Evolutionary conservation across 495 filamentous ascomycete genomes (phyloP).

Genomic region (Aspergillus carlsbadensis): DNA sequence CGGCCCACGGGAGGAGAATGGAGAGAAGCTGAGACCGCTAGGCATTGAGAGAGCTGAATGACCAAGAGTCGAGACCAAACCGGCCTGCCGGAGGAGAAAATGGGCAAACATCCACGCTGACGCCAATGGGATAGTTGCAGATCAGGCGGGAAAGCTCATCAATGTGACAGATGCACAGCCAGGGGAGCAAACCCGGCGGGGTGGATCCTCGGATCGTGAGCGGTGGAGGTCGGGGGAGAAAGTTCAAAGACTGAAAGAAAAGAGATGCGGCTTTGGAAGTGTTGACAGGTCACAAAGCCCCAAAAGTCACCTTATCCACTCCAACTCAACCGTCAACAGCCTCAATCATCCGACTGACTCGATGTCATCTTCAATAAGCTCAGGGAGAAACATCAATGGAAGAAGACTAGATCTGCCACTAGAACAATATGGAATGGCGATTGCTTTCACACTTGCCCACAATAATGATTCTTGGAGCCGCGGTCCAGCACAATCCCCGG

Average conservation of each 20-base stretch:
- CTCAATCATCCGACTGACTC: too few species aligned
- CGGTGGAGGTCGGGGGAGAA: background rate
- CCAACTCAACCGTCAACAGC: too few species aligned
- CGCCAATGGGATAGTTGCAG: constrained; percentile 6
- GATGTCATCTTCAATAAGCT: too few species aligned
- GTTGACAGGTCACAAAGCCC: constrained; percentile 1
- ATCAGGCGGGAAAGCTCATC: background rate
- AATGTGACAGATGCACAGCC: constrained; percentile 18
- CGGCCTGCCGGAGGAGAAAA: background rate
- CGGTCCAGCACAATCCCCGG: too few species aligned
- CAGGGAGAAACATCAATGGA: too few species aligned
- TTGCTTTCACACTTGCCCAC: too few species aligned
- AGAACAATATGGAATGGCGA: too few species aligned
- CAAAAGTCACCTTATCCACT: background rate
- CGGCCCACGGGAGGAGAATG: too few species aligned
- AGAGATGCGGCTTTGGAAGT: background rate
- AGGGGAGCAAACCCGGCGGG: background rate
- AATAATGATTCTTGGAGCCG: too few species aligned
- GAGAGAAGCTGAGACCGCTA: background rate
- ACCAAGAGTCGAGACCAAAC: background rate
- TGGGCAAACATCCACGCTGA: background rate
- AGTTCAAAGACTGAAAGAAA: background rate
- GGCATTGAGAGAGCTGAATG: background rate
- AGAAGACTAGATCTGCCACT: too few species aligned
- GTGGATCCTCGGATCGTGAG: background rate